Conservation (phyloP, 2,329 filamentous ascomycete genomes). For the Neonectria faginata region DNA sequence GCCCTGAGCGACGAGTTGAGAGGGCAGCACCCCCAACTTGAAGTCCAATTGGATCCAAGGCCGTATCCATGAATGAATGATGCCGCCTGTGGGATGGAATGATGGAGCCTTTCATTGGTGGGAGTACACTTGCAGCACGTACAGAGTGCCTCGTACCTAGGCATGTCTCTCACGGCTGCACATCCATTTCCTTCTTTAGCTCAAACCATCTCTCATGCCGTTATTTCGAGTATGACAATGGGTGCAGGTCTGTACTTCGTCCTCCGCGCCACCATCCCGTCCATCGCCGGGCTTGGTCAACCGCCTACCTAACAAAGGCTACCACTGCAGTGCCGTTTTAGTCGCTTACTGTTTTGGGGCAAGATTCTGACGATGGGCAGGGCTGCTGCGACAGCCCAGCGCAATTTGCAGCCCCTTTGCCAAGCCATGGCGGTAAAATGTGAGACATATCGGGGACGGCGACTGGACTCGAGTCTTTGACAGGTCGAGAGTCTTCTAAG, state of each 20-base stretch:
- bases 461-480: conserved; percentile 32
- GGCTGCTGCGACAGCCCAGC: conserved; percentile 29
- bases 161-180: background rate
- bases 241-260: background rate
- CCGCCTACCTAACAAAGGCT: conserved; percentile 6
- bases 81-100: conserved; percentile 22
- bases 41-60: conserved; percentile 2
- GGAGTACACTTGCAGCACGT: conserved; percentile 7
- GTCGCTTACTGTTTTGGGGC: conserved; percentile 25
- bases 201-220: background rate
- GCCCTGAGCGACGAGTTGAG: conserved; percentile 41
- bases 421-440: conserved; percentile 32
- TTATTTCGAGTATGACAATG: background rate
- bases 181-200: conserved; percentile 1
- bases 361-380: conserved; percentile 23
- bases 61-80: conserved; percentile 3
- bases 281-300: background rate
- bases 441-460: conserved; percentile 32
- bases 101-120: conserved; percentile 11
- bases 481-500: conserved; percentile 21
- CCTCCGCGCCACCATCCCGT: background rate
- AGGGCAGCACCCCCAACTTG: conserved; percentile 13
- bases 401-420: conserved; percentile 38
- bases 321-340: conserved; percentile 25
- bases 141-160: background rate